Base-by-base conservation (phyloP, 176 grass and related monocot species). In the Avena sativa region DNA sequence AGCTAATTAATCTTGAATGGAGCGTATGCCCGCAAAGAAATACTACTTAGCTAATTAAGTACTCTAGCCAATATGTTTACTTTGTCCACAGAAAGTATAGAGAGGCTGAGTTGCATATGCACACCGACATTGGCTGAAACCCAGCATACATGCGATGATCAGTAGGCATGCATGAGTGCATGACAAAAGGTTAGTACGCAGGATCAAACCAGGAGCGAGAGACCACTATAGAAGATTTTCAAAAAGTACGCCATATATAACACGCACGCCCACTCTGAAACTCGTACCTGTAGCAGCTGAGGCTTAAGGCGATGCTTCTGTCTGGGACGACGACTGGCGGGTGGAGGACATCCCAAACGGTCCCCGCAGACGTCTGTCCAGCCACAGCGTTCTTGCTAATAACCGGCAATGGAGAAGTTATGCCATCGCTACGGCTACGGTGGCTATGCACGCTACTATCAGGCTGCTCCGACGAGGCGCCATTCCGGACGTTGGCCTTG, bases 401-500 rank as follows among this genome's bases (percentile, higher is more conserved):
- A 2, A 81, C 20, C 12, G 9, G 69, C 89, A 76, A 43, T 13
- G 32, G 53, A 60, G 11, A 79, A 79, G 55, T 23, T 13, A 21
- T 60, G 34, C 14, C 6, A 20, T 43, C 91, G 84, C n/a, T 63
- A 26, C 20, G 20, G 40, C 47, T 63, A 26, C 20, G 20, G 70
- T 73, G 70, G 43, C 43, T 11, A 43, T 43, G 36, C 5, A 11
- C 17, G 36, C 36, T 44, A 47, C 36, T 44, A 47, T 73, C 11
- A 23, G 71, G 21, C 20, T 21, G 71, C 43, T 73, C 71, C 19
- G 43, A n/a, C 1, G 57, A 46, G 78, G 14, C 58, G 16, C 83
- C 89, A 3, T 92, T 79, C 87, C 88, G 87, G 2, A 97, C 85
- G 68, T 90, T 92, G 87, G 70, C 87, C 90, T 95, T 97, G 36